phyloP scores from a whole-genome alignment of 2,329 filamentous ascomycete species.

The Zasmidium citrigriseum region DNA sequence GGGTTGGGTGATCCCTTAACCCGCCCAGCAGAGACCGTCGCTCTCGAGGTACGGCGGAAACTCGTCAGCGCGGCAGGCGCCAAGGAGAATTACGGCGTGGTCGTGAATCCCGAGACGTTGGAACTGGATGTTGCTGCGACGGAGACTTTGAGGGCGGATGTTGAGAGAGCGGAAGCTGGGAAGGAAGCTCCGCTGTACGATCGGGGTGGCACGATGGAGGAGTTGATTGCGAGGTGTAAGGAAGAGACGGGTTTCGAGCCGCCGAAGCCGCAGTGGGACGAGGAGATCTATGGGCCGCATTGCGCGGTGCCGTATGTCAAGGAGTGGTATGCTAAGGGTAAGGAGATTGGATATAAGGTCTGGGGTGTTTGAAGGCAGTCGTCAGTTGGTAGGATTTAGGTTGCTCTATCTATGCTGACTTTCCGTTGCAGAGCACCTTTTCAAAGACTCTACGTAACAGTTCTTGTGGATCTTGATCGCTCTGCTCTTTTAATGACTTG shows the following conservation, averaged over 20 bases:
- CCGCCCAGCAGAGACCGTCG: conserved; percentile 26
- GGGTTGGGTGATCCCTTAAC: conserved; percentile 27
- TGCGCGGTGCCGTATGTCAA: conserved; percentile 28
- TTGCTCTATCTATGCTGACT: too few species aligned
- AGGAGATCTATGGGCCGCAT: conserved; percentile 30
- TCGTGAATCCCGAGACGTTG: conserved; percentile 23
- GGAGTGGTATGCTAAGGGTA: conserved; percentile 27
- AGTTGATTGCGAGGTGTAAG: conserved; percentile 25
- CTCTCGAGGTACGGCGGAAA: conserved; percentile 26
- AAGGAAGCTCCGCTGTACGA: conserved; percentile 24
- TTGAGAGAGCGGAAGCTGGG: conserved; percentile 27
- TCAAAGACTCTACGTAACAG: background rate
- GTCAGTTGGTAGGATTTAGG: too few species aligned
- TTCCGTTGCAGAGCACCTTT: background rate
- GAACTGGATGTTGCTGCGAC: conserved; percentile 23
- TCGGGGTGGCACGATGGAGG: conserved; percentile 25
- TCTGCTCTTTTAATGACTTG: background rate
- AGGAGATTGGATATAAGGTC: conserved; percentile 24
- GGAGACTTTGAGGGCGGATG: conserved; percentile 24
- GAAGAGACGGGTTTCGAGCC: conserved; percentile 27
- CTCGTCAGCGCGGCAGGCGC: conserved; percentile 25
- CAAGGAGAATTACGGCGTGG: conserved; percentile 26
- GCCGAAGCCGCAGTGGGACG: conserved; percentile 27
- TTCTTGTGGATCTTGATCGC: background rate
- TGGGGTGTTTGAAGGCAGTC: conserved; percentile 27